These are phyloP conservation scores for Penicillium maclennaniae DNA, from an alignment of 495 filamentous ascomycete species.

Conservation along the genomic window DNA sequence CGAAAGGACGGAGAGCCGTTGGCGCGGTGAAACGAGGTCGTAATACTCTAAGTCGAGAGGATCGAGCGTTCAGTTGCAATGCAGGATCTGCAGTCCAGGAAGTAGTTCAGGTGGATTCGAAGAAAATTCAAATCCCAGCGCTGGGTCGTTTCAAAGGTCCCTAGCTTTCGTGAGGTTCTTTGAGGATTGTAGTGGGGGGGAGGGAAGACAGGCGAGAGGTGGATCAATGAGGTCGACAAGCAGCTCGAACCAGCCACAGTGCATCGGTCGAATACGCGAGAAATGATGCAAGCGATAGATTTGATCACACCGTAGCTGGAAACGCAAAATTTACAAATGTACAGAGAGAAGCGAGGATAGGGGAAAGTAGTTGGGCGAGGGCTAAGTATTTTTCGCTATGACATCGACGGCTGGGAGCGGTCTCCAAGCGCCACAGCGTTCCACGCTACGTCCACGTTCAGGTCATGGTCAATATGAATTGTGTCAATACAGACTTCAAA, in stretches of 20 bases:
- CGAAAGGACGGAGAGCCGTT: slow-evolving; percentile 14
- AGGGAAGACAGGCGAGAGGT: slow-evolving; percentile 17
- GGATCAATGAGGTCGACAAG: slow-evolving; percentile 19
- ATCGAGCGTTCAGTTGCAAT: slow-evolving; percentile 7
- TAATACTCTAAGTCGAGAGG: slow-evolving; percentile 6
- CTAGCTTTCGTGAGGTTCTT: not conserved
- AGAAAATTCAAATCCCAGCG: not conserved
- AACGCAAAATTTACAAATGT: not conserved
- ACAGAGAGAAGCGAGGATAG: not conserved
- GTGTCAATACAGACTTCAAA: slow-evolving; percentile 27
- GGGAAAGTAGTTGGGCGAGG: not conserved
- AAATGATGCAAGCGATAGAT: not conserved
- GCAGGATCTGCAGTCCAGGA: slow-evolving; percentile 1
- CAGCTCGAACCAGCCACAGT: slow-evolving; percentile 7
- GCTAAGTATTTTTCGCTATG: slow-evolving; percentile 18
- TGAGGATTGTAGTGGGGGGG: slow-evolving; percentile 25
- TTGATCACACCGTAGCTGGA: not conserved
- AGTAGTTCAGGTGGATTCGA: not conserved
- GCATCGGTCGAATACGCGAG: slow-evolving; percentile 3
- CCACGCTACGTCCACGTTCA: slow-evolving; percentile 10
- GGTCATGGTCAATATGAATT: slow-evolving; percentile 2
- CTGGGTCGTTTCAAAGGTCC: not conserved
- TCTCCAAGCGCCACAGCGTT: slow-evolving; percentile 27
- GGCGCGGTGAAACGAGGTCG: slow-evolving; percentile 12
- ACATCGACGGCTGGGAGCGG: slow-evolving; percentile 29